Evolutionary conservation across 768 basidiomycete genomes (phyloP).

Genomic region (Megacollybia marginata): DNA sequence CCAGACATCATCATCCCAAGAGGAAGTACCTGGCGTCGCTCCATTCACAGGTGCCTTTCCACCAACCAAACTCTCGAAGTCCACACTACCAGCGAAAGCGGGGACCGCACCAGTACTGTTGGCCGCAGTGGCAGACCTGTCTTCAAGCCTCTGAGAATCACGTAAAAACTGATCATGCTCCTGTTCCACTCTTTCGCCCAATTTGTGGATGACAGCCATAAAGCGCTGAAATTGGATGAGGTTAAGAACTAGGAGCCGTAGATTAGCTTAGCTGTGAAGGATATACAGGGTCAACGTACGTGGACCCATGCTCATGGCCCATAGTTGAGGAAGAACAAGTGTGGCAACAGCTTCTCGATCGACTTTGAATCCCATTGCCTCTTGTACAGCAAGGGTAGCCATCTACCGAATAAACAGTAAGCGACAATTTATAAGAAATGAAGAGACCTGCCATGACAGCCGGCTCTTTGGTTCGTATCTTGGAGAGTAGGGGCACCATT

Average conservation of each 20-base stretch:
- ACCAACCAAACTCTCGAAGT: slow-evolving; percentile 86
- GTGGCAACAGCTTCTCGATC: slow-evolving; percentile 90
- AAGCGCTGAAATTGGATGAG: slow-evolving; percentile 88
- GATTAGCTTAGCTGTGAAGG: not conserved
- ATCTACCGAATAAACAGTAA: slow-evolving; percentile 38
- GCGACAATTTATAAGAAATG: not conserved
- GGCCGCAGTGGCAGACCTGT: slow-evolving; percentile 36
- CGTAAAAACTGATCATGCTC: slow-evolving; percentile 91
- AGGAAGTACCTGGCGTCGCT: slow-evolving; percentile 32
- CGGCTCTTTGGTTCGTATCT: slow-evolving; percentile 94
- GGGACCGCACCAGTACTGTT: slow-evolving; percentile 20
- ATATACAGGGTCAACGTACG: slow-evolving; percentile 35
- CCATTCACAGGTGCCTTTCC: slow-evolving; percentile 34
- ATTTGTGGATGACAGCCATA: slow-evolving; percentile 75
- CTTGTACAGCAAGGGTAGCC: slow-evolving; percentile 85
- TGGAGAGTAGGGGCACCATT: slow-evolving; percentile 87
- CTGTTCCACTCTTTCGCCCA: slow-evolving; percentile 81
- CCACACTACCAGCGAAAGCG: slow-evolving; percentile 44
- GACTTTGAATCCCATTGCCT: slow-evolving; percentile 93
- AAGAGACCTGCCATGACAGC: slow-evolving; percentile 71
- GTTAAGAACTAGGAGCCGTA: slow-evolving; percentile 51
- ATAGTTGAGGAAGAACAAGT: slow-evolving; percentile 83
- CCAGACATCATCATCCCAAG: slow-evolving; percentile 85
- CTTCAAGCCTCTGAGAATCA: slow-evolving; percentile 87
- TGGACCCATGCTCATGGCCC: slow-evolving; percentile 97